Evolutionary conservation across 2,329 filamentous ascomycete genomes (phyloP).

Genomic region (Exophiala calicioides): DNA sequence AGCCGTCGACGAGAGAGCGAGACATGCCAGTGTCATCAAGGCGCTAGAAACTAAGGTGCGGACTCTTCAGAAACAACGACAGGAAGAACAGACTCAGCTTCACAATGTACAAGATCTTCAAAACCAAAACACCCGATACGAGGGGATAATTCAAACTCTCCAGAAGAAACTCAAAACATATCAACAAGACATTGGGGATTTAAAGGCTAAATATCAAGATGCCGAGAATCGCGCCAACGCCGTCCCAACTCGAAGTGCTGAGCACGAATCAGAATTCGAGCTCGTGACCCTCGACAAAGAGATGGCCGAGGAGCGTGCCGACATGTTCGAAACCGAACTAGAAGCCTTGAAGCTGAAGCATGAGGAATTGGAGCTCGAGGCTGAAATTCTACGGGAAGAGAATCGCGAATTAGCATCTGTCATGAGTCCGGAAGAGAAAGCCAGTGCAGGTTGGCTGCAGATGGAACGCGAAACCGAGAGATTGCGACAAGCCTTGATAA

Average conservation of each 20-base stretch:
- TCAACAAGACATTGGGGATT: conserved; percentile 73
- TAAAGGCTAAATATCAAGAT: conserved; percentile 77
- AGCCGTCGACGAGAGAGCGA: conserved; percentile 16
- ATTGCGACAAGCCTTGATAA: conserved; percentile 78
- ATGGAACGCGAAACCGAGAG: conserved; percentile 89
- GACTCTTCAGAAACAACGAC: conserved; percentile 81
- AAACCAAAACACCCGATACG: conserved; percentile 57
- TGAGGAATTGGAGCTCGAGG: conserved; percentile 84
- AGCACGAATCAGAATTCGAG: conserved; percentile 83
- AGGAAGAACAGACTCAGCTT: conserved; percentile 82
- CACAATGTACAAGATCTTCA: conserved; percentile 76
- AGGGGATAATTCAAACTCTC: conserved; percentile 84
- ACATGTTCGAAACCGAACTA: conserved; percentile 77
- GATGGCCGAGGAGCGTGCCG: conserved; percentile 92
- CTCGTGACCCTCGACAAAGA: conserved; percentile 86
- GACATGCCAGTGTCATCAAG: conserved; percentile 55
- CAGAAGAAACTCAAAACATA: conserved; percentile 86
- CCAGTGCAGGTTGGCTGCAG: conserved; percentile 84
- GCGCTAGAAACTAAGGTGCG: conserved; percentile 85
- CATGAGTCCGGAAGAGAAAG: conserved; percentile 84
- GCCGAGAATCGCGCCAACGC: conserved; percentile 68
- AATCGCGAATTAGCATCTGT: conserved; percentile 80
- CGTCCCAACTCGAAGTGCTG: conserved; percentile 65
- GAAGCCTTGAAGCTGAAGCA: conserved; percentile 72
- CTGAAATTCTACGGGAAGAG: conserved; percentile 83